Percentiles rank a stretch among this genome's conserved stretches.
phyloP scores from a whole-genome alignment of 2,329 filamentous ascomycete genomes.

The Sphaerulina vaccinii region DNA sequence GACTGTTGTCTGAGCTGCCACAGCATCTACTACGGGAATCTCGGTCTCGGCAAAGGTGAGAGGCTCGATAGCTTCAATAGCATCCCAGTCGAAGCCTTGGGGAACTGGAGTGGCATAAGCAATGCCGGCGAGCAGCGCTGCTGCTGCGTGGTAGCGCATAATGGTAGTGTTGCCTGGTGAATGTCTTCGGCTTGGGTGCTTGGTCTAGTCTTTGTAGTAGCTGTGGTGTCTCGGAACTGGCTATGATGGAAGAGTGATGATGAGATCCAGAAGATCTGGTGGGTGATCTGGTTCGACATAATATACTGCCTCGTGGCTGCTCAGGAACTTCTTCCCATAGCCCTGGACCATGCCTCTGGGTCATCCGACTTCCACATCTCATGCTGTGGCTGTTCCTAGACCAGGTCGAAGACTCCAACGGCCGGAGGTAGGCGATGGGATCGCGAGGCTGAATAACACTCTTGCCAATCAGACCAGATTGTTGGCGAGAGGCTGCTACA shows the following conservation, averaged over 20 bases:
- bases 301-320: no score
- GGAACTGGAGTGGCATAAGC: constrained; percentile 26
- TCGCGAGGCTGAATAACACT: not conserved
- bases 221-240: no score
- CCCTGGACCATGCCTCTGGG: not conserved
- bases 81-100: constrained; percentile 27
- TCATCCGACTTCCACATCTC: not conserved
- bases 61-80: constrained; percentile 20
- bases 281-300: not conserved
- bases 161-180: no score
- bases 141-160: not conserved
- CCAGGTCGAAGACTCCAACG: not conserved
- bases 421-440: not conserved
- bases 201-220: no score
- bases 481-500: not conserved
- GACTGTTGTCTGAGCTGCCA: constrained; percentile 20
- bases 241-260: no score
- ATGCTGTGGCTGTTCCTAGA: not conserved
- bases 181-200: no score
- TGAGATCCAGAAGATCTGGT: not conserved
- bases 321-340: not conserved
- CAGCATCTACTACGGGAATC: constrained; percentile 24
- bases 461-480: no score
- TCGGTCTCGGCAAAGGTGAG: constrained; percentile 12
- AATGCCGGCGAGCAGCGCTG: constrained; percentile 23